A percentile compares a stretch with the other conserved stretches of the same genome.
These are phyloP conservation scores for Elaeis oleifera DNA, from an alignment of 202 grass and related monocot species.

Conservation along the genomic window DNA sequence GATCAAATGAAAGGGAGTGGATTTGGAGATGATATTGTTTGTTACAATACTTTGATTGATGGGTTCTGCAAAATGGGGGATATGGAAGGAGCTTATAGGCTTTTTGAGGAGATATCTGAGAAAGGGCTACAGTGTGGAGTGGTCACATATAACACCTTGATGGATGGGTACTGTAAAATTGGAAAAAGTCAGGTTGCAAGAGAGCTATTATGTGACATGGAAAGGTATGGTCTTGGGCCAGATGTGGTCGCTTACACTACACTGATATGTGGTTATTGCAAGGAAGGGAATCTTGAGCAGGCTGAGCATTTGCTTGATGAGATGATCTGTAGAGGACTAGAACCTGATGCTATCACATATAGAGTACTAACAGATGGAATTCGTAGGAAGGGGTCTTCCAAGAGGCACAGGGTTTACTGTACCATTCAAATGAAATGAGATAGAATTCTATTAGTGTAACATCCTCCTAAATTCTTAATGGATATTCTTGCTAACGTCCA, in stretches of 20 bases:
- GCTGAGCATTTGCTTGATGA: no score
- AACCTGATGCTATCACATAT: no score
- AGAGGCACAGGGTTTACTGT: constrained; percentile 6
- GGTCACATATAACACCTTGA: constrained; percentile 23
- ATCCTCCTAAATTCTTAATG: constrained; percentile 7
- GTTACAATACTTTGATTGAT: constrained; percentile 22
- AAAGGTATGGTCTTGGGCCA: constrained; percentile 14
- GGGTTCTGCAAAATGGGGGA: constrained; percentile 22
- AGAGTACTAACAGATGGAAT: background rate
- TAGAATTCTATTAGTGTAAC: background rate
- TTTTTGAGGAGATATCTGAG: constrained; percentile 21
- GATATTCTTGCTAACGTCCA: constrained; percentile 1
- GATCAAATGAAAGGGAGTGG: constrained; percentile 17
- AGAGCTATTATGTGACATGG: constrained; percentile 22
- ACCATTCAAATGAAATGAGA: background rate
- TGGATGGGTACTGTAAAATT: constrained; percentile 25
- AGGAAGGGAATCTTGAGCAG: no score
- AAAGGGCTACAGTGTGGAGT: constrained; percentile 17
- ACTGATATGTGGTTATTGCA: no score
- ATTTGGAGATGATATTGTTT: constrained; percentile 29
- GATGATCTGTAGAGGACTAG: no score
- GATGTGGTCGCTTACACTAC: constrained; percentile 20
- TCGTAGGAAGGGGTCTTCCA: constrained; percentile 6
- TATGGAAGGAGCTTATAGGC: constrained; percentile 19
- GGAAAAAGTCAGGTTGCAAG: constrained; percentile 19